Conservation (phyloP, 2,329 filamentous ascomycete genomes). For the Aspergillus fructus region DNA sequence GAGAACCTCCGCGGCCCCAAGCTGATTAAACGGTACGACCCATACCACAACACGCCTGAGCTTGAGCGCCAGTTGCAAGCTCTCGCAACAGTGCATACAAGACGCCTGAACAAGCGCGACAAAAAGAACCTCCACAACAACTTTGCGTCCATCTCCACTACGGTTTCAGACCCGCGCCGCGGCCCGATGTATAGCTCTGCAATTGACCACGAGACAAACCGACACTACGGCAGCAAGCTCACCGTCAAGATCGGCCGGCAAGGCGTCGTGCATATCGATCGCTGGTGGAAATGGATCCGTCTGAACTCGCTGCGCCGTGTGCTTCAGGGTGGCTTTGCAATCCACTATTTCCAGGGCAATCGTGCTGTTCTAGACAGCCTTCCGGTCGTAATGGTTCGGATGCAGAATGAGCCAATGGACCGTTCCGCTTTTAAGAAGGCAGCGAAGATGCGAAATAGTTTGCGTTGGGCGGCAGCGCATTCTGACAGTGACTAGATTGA, state of each 20-base stretch:
- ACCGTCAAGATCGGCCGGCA: constrained; percentile 58
- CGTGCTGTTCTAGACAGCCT: constrained; percentile 60
- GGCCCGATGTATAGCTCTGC: constrained; percentile 68
- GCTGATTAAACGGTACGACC: constrained; percentile 64
- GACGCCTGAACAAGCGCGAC: constrained; percentile 65
- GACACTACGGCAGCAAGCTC: constrained; percentile 62
- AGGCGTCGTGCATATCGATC: constrained; percentile 64
- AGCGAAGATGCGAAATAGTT: constrained; percentile 27
- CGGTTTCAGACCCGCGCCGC: constrained; percentile 64
- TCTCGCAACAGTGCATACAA: constrained; percentile 61
- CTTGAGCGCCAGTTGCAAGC: constrained; percentile 59
- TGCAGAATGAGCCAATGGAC: constrained; percentile 22
- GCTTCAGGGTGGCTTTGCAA: constrained; percentile 61
- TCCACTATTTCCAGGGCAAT: constrained; percentile 62
- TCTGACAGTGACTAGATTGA: too few species aligned
- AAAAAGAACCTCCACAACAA: constrained; percentile 65
- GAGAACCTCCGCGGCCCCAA: constrained; percentile 39
- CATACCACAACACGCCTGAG: constrained; percentile 64
- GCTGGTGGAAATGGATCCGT: constrained; percentile 71
- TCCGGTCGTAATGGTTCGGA: constrained; percentile 45
- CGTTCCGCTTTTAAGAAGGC: constrained; percentile 28
- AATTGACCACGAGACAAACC: constrained; percentile 59
- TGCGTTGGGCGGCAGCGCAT: constrained; percentile 26
- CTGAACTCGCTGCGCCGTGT: constrained; percentile 61
- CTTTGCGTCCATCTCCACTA: constrained; percentile 65